A percentile compares a stretch with the other conserved stretches of the same genome.
phyloP scores from a whole-genome alignment of 768 basidiomycete genomes.

The Leccinum disarticulatum region DNA sequence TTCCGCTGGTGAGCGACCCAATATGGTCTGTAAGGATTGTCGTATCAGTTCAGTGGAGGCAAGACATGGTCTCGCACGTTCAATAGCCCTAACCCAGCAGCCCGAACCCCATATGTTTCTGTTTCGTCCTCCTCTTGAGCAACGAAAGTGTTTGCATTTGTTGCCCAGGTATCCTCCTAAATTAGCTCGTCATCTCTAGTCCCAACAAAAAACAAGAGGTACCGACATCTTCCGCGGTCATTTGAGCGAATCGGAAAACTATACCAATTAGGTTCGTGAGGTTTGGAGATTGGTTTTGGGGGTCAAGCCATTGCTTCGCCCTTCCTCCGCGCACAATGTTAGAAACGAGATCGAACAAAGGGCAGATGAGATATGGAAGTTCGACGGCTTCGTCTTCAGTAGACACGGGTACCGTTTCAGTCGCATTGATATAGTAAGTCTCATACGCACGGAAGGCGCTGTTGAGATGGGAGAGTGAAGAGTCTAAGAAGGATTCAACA shows the following conservation, averaged over 20 bases:
- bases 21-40: conserved; percentile 44
- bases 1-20: conserved; percentile 53
- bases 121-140: conserved; percentile 94
- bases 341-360: conserved; percentile 79
- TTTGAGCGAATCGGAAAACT: conserved; percentile 74
- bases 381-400: conserved; percentile 78
- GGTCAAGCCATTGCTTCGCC: conserved; percentile 62
- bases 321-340: conserved; percentile 64
- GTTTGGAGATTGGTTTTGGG: conserved; percentile 34
- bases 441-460: conserved; percentile 58
- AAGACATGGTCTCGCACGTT: conserved; percentile 44
- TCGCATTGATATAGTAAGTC: conserved; percentile 58
- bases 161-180: conserved; percentile 90
- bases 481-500: conserved; percentile 57
- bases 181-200: conserved; percentile 1
- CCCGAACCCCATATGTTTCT: conserved; percentile 75
- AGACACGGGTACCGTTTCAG: conserved; percentile 56
- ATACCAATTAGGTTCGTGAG: conserved; percentile 50
- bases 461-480: conserved; percentile 60
- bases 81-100: conserved; percentile 83
- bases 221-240: conserved; percentile 87
- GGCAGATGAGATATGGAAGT: conserved; percentile 72
- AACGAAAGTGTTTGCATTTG: conserved; percentile 88
- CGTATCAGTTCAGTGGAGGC: background rate
- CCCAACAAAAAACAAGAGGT: background rate